Evolutionary conservation across 192 early-diverging fungal species (phyloP).

Genomic region (Coemansia furcata): DNA sequence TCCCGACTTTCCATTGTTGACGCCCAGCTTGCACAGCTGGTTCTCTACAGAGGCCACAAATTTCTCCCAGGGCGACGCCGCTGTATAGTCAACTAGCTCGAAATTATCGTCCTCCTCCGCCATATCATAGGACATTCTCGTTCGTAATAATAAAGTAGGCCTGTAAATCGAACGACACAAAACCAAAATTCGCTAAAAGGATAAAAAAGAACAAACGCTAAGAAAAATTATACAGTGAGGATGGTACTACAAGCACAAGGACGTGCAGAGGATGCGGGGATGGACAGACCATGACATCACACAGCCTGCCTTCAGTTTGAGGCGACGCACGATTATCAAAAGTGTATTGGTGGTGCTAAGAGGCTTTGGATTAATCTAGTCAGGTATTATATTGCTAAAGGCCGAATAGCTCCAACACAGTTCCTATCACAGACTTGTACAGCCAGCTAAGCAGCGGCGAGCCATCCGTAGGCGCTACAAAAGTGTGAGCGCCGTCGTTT

Average conservation of each 20-base stretch:
- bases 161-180: background rate
- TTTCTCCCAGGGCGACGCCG: conserved; percentile 66
- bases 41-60: conserved; percentile 64
- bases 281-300: background rate
- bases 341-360: background rate
- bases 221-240: background rate
- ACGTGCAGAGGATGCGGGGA: background rate
- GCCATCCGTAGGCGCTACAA: background rate
- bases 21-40: conserved; percentile 56
- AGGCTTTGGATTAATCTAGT: background rate
- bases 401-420: conserved; percentile 2
- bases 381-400: background rate
- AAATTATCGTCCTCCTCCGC: conserved; percentile 65
- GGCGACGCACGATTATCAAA: background rate
- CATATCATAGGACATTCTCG: conserved; percentile 18
- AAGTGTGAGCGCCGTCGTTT: background rate
- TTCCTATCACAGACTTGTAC: conserved; percentile 1
- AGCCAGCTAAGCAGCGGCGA: background rate
- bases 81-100: conserved; percentile 74
- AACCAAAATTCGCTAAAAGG: background rate
- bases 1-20: conserved; percentile 56
- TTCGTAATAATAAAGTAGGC: background rate
- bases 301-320: background rate
- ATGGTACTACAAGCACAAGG: background rate
- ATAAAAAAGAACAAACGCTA: background rate